phyloP scores from a whole-genome alignment of 768 basidiomycete genomes.

The Trametes coccinea region DNA sequence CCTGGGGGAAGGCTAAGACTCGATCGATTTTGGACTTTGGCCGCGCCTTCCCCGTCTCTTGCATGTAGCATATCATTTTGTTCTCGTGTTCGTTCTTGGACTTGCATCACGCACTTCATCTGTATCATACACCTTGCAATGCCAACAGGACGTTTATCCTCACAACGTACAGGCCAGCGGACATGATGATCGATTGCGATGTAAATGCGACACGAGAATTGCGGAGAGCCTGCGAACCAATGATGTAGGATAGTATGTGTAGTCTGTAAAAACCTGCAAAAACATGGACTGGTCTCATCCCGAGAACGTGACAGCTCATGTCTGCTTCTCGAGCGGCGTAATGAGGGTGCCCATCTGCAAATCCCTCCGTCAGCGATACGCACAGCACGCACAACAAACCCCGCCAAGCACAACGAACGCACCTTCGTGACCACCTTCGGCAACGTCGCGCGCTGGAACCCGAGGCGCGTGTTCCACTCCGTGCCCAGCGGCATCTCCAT shows the following conservation, averaged over 20 bases:
- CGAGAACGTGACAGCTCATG: constrained; percentile 31
- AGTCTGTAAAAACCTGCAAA: neutral
- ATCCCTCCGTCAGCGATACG: neutral
- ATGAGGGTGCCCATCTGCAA: constrained; percentile 71
- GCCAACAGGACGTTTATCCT: neutral
- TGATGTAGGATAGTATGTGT: too few relatives aligned
- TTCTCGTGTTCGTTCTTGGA: neutral
- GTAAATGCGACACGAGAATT: neutral
- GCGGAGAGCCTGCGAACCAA: neutral
- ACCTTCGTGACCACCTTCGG: constrained; percentile 90
- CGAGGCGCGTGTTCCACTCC: constrained; percentile 92
- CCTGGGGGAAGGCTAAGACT: constrained; percentile 34
- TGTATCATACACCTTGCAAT: neutral
- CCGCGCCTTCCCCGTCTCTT: neutral
- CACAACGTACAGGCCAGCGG: neutral
- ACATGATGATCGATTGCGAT: neutral
- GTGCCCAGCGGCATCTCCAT: constrained; percentile 80
- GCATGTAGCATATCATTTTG: neutral
- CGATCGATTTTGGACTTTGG: too few relatives aligned
- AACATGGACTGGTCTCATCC: neutral
- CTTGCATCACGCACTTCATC: neutral
- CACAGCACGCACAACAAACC: neutral
- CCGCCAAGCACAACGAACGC: neutral
- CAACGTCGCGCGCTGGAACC: constrained; percentile 80
- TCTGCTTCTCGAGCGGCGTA: constrained; percentile 59